phyloP scores from a whole-genome alignment of 2,329 filamentous ascomycete species.

The Epichloe baconii region DNA sequence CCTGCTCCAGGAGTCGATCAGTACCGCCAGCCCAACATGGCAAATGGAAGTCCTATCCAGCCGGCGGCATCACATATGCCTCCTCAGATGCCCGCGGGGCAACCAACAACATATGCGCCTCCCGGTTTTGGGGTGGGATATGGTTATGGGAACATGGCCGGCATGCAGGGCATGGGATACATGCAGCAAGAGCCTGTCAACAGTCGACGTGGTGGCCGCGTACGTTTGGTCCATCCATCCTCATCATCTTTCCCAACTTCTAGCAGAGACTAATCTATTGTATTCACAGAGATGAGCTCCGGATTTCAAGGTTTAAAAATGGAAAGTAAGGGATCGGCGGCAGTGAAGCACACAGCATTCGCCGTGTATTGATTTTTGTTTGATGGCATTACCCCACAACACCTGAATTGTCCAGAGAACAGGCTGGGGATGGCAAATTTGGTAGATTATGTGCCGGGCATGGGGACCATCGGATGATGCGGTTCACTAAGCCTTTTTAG shows the following conservation, averaged over 20 bases:
- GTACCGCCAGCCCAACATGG: slow-evolving; percentile 38
- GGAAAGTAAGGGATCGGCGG: not conserved
- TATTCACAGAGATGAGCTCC: slow-evolving; percentile 14
- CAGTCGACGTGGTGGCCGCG: slow-evolving; percentile 40
- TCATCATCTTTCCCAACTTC: not conserved
- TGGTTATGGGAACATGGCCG: slow-evolving; percentile 35
- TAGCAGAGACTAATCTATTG: not conserved
- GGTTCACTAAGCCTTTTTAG: not conserved
- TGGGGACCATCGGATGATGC: not conserved
- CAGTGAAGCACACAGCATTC: not conserved
- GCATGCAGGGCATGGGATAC: slow-evolving; percentile 35
- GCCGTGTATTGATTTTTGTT: not conserved
- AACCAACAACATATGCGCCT: slow-evolving; percentile 32
- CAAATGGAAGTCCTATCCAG: slow-evolving; percentile 39
- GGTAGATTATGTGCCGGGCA: slow-evolving; percentile 4
- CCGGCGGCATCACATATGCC: slow-evolving; percentile 25
- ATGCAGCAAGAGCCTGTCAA: slow-evolving; percentile 41
- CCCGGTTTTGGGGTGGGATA: slow-evolving; percentile 38
- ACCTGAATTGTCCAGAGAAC: not conserved
- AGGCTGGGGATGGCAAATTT: not conserved
- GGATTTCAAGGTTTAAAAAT: not conserved
- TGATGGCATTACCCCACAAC: not conserved
- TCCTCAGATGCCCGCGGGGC: slow-evolving; percentile 28
- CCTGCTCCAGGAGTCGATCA: slow-evolving; percentile 39
- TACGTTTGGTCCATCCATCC: slow-evolving; percentile 23